A percentile compares a stretch with the other conserved stretches of the same genome.
Conservation (phyloP, 805 yeast species). For the Yarrowia sp. region DNA sequence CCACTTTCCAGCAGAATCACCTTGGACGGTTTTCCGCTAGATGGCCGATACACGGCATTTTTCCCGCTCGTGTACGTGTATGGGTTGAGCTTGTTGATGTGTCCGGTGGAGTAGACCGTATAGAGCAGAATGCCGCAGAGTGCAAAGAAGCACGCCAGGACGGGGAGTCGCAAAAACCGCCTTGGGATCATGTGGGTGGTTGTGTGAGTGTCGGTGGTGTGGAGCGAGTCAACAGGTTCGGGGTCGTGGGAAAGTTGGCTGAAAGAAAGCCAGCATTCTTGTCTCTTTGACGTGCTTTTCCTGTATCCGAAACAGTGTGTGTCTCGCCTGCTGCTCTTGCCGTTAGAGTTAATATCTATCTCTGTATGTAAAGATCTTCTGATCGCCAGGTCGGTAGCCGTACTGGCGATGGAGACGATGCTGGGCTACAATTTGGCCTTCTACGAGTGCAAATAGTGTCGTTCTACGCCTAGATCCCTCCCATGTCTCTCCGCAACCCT, state of each 20-base stretch:
- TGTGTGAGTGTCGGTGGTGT: neutral
- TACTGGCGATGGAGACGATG: too few relatives aligned
- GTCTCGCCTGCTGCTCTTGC: conserved; percentile 1
- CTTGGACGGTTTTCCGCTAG: conserved; percentile 5
- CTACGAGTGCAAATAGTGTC: too few relatives aligned
- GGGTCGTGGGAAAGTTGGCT: too few relatives aligned
- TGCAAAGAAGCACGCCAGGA: neutral
- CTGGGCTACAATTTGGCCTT: too few relatives aligned
- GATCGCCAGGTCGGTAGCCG: conserved; percentile 8
- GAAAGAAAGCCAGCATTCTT: too few relatives aligned
- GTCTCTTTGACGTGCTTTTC: conserved; percentile 1
- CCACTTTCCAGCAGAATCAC: conserved; percentile 35
- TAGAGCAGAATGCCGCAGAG: conserved; percentile 16
- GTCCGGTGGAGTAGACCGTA: conserved; percentile 13
- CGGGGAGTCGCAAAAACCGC: conserved; percentile 23
- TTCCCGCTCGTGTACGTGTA: neutral
- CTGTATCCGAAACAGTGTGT: neutral
- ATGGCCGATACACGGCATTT: conserved; percentile 1
- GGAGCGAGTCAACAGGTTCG: neutral
- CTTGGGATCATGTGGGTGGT: conserved; percentile 7
- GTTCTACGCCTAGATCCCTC: too few relatives aligned
- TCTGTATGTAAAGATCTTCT: conserved; percentile 3
- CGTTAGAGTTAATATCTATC: conserved; percentile 9
- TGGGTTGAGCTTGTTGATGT: conserved; percentile 22
- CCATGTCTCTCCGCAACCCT: too few relatives aligned